These are phyloP conservation scores for Pelargonium fulgidum DNA, from an alignment of 441 rosid genomes.

Conservation along the genomic window DNA sequence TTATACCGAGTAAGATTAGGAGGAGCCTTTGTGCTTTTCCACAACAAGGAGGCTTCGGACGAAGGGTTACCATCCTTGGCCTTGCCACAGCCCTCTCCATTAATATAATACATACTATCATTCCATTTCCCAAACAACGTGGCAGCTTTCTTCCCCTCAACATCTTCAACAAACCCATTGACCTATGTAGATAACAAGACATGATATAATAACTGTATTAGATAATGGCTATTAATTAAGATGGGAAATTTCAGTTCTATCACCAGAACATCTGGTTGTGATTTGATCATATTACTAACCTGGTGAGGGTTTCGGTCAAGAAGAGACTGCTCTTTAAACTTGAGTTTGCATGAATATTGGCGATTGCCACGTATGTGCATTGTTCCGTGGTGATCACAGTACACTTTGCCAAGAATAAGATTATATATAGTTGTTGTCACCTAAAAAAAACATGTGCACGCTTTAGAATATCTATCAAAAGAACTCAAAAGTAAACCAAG, in stretches of 20 bases:
- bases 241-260: not conserved
- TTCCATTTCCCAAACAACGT: constrained; percentile 88
- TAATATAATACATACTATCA: constrained; percentile 59
- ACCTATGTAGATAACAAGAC: constrained; percentile 33
- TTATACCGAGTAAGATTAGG: constrained; percentile 82
- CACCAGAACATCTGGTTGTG: not conserved
- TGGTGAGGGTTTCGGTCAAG: constrained; percentile 92
- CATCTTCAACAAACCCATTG: constrained; percentile 74
- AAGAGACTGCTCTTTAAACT: constrained; percentile 81
- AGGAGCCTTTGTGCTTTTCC: constrained; percentile 72
- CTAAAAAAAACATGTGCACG: constrained; percentile 31
- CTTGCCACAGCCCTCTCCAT: constrained; percentile 46
- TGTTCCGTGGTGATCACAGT: constrained; percentile 85
- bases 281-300: constrained; percentile 31
- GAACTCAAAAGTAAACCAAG: constrained; percentile 13
- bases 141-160: constrained; percentile 48
- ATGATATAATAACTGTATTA: not conserved
- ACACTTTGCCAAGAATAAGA: constrained; percentile 82
- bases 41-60: constrained; percentile 52
- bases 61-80: constrained; percentile 43
- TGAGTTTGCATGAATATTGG: constrained; percentile 72
- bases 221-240: not conserved
- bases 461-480: constrained; percentile 12
- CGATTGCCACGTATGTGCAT: constrained; percentile 78
- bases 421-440: constrained; percentile 87